Conservation (phyloP, 805 yeast species). For the Myxozyma neglecta region DNA sequence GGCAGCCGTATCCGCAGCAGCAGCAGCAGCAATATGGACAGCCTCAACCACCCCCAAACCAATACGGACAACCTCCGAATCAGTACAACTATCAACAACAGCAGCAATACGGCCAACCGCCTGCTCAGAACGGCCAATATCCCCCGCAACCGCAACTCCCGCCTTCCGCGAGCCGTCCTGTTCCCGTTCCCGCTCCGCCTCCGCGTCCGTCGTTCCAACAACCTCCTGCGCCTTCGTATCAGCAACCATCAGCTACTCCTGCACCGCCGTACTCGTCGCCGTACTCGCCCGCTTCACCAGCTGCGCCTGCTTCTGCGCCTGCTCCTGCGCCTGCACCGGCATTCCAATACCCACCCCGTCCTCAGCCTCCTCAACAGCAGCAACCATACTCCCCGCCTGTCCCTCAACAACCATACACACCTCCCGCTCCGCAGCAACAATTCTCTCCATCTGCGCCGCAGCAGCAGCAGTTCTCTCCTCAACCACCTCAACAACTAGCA, state of each 20-base stretch:
- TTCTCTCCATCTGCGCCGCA: not conserved
- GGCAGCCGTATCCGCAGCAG: not conserved
- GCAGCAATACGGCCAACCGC: conserved; percentile 6
- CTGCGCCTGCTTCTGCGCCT: not conserved
- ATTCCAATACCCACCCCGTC: not conserved
- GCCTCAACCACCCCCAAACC: conserved; percentile 2
- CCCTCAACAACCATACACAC: not conserved
- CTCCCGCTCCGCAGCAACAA: not conserved
- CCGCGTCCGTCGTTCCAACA: conserved; percentile 10
- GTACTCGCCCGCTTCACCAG: too few relatives aligned
- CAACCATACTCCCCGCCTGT: conserved; percentile 1
- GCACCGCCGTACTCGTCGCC: too few relatives aligned
- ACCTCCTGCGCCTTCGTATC: not conserved
- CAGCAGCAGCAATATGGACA: not conserved
- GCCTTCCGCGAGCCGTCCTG: not conserved
- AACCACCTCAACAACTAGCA: not conserved
- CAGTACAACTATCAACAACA: conserved; percentile 3
- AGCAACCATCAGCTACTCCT: too few relatives aligned
- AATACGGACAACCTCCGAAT: not conserved
- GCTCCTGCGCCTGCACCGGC: conserved; percentile 4
- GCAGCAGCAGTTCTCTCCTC: too few relatives aligned
- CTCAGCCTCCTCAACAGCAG: conserved; percentile 17
- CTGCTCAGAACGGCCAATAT: too few relatives aligned
- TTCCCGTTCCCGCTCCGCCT: conserved; percentile 22
- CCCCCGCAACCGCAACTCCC: conserved; percentile 3